These are phyloP conservation scores for Lactarius trivialis DNA, from an alignment of 768 basidiomycete genomes.

Conservation along the genomic window DNA sequence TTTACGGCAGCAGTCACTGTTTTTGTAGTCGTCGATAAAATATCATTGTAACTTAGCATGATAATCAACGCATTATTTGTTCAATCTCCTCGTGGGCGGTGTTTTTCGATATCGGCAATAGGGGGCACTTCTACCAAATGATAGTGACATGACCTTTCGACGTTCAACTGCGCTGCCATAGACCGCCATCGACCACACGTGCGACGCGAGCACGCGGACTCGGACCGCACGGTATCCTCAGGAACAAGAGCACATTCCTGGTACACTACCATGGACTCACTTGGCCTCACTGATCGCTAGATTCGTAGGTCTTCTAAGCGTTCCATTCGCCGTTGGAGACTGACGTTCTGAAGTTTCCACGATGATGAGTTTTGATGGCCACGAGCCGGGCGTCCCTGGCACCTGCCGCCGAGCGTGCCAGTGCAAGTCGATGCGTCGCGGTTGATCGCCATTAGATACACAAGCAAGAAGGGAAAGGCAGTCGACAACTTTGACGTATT, in stretches of 20 bases:
- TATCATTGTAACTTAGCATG: not conserved
- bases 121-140: too few species aligned
- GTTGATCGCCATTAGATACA: not conserved
- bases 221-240: too few species aligned
- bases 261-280: too few species aligned
- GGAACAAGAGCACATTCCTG: too few species aligned
- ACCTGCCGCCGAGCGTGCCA: not conserved
- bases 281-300: too few species aligned
- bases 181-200: too few species aligned
- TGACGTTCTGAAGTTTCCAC: not conserved
- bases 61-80: not conserved
- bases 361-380: not conserved
- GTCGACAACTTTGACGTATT: not conserved
- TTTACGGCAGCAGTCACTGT: not conserved
- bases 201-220: too few species aligned
- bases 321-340: not conserved
- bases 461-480: too few species aligned
- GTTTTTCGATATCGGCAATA: too few species aligned
- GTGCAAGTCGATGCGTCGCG: not conserved
- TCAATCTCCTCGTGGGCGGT: not conserved
- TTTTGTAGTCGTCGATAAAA: not conserved
- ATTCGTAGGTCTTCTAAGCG: not conserved
- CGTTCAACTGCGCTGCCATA: too few species aligned
- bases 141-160: too few species aligned
- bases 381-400: not conserved